Base-by-base conservation (phyloP, 208 protist genomes). In the Wallacemonas rigidus region DNA sequence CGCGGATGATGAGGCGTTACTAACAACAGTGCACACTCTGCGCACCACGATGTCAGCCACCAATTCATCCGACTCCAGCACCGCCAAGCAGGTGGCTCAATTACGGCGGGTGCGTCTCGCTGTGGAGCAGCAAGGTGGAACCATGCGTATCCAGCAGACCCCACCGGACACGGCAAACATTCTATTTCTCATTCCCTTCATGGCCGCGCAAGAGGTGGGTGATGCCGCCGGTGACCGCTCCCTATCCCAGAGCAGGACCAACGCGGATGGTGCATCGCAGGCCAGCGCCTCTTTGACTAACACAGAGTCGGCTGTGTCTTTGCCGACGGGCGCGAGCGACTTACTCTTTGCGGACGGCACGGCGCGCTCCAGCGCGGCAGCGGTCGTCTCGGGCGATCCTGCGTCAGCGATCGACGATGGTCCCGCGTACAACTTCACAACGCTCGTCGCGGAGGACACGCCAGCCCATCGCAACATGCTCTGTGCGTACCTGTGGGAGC, bases 391-490 rank as follows among this genome's bases (percentile, higher is more conserved):
- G 12, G 50, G 7, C 41, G 45, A 53, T 15, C 44, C 64, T 2
- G 68, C 9, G 26, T 5, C 58, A 43, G 5, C 38, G 17, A 3
- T 44, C n/a, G 61, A 72, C 17, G 70, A 71, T 35, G 74, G 75
- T 43, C 85, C 74, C 14, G 73, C 54, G 53, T 81, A 83, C 69
- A 88, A 76, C 85, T 96, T 90, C 79, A 95, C 89, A 5, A 96
- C 92, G 44, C 85, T 94, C 55, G 82, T 96, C 8, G 89, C 85
- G 47, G 92, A 96, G 71, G 89, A 95, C 75, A 86, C 72, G 2
- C 80, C 92, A 48, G 86, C 87, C 8, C 89, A 96, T 60, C 83
- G 92, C 56, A 95, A 94, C 71, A 92, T 96, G 86, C 67, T 97
- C 15, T 97, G 91, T 51, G 76, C 81, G 17, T 95, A 87, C 71